Evolutionary conservation across 1,284 basidiomycete genomes (phyloP).

Genomic region (Malassezia cuniculi): DNA sequence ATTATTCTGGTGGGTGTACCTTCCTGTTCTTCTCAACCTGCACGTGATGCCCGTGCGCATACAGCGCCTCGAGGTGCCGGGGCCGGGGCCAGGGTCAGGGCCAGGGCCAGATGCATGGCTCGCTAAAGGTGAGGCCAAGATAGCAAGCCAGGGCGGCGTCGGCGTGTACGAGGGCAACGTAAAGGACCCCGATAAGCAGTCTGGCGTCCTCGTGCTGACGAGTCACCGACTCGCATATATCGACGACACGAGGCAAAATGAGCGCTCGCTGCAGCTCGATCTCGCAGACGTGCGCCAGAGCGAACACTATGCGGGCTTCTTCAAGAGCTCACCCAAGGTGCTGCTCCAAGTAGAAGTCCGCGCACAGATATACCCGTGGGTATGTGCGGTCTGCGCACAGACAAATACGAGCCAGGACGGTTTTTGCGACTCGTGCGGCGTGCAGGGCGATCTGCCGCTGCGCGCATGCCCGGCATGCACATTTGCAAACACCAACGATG

Average conservation of each 20-base stretch:
- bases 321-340: conserved; percentile 78
- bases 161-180: conserved; percentile 52
- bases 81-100: neutral
- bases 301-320: conserved; percentile 80
- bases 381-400: conserved; percentile 30
- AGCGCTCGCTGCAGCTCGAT: conserved; percentile 47
- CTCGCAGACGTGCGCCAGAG: conserved; percentile 62
- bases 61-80: conserved; percentile 6
- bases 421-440: conserved; percentile 29
- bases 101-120: conserved; percentile 1
- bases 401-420: conserved; percentile 13
- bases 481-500: conserved; percentile 72
- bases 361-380: conserved; percentile 27
- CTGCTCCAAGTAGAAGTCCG: conserved; percentile 44
- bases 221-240: conserved; percentile 75
- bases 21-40: neutral
- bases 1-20: neutral
- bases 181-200: conserved; percentile 62
- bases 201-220: conserved; percentile 62
- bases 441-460: conserved; percentile 5
- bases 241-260: conserved; percentile 52
- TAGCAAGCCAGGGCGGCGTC: conserved; percentile 29
- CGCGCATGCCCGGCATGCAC: conserved; percentile 67
- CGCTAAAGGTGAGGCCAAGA: conserved; percentile 27
- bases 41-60: neutral